Conservation (phyloP, 306 rosid genomes). For the Trichosanthes cucumerina region DNA sequence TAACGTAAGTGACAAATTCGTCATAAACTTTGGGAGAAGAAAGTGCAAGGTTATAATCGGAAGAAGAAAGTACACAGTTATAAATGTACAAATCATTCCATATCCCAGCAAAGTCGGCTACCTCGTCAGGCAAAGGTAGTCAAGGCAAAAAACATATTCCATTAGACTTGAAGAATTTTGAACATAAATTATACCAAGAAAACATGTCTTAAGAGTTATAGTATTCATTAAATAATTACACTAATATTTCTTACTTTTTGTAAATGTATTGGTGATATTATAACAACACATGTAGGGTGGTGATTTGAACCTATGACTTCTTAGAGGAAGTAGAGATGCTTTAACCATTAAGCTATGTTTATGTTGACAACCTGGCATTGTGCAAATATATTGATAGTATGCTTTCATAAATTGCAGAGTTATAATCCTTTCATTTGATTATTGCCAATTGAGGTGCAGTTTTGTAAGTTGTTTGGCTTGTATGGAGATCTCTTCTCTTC, state of each 20-base stretch:
- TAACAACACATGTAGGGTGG: not conserved
- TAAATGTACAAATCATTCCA: not conserved
- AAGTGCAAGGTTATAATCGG: not conserved
- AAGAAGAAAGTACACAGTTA: not conserved
- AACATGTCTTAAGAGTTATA: not conserved
- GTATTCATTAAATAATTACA: not conserved
- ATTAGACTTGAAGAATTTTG: not conserved
- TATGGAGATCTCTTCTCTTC: not conserved
- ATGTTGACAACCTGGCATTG: not conserved
- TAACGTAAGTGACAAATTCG: not conserved
- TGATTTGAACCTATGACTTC: not conserved
- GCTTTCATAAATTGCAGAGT: not conserved
- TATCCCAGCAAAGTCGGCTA: not conserved
- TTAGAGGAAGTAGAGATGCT: not conserved
- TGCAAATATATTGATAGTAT: not conserved
- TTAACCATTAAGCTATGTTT: not conserved
- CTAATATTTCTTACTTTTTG: not conserved
- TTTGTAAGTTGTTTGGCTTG: not conserved
- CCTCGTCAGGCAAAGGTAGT: not conserved
- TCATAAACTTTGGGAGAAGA: not conserved
- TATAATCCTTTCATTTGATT: not conserved
- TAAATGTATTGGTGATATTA: not conserved
- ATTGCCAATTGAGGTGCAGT: not conserved
- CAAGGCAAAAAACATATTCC: not conserved
- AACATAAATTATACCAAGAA: not conserved